Evolutionary conservation across 768 basidiomycete species (phyloP).

Genomic region (Lactarius hatsudake): DNA sequence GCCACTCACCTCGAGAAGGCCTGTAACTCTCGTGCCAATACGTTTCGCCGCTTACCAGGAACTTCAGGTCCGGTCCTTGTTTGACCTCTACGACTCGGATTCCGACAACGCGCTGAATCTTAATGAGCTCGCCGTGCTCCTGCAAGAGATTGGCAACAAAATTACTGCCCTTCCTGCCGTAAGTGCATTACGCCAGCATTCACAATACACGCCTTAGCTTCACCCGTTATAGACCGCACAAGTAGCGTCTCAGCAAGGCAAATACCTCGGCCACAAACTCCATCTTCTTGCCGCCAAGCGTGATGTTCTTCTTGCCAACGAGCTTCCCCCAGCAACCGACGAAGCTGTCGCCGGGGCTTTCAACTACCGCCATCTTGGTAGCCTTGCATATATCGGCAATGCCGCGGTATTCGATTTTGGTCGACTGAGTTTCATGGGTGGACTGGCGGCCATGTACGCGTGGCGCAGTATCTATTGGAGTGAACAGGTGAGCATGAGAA

Average conservation of each 20-base stretch:
- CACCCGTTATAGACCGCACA: conserved; percentile 73
- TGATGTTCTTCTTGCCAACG: conserved; percentile 46
- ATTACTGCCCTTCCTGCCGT: conserved; percentile 93
- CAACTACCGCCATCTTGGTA: conserved; percentile 71
- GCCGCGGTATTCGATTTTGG: conserved; percentile 93
- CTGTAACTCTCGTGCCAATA: conserved; percentile 5
- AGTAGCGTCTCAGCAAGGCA: conserved; percentile 96
- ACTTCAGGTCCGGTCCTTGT: conserved; percentile 67
- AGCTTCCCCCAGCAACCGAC: conserved; percentile 45
- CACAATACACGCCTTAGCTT: background rate
- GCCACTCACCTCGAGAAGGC: conserved; percentile 58
- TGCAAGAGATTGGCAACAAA: conserved; percentile 82
- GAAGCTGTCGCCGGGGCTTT: conserved; percentile 77
- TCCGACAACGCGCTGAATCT: conserved; percentile 77
- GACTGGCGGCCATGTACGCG: conserved; percentile 90
- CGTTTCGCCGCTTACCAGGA: background rate
- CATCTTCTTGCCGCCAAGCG: conserved; percentile 60
- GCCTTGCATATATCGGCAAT: conserved; percentile 74
- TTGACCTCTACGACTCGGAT: conserved; percentile 87
- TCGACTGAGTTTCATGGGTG: conserved; percentile 81
- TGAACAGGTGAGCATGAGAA: conserved; percentile 88
- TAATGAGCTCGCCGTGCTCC: conserved; percentile 84
- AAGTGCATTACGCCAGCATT: conserved; percentile 30
- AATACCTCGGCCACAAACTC: conserved; percentile 90
- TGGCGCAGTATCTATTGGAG: conserved; percentile 97